Percentiles rank a stretch among this genome's conserved stretches.
Evolutionary conservation across 306 rosid genomes (phyloP).

Genomic region (Luffa aegyptiaca): DNA sequence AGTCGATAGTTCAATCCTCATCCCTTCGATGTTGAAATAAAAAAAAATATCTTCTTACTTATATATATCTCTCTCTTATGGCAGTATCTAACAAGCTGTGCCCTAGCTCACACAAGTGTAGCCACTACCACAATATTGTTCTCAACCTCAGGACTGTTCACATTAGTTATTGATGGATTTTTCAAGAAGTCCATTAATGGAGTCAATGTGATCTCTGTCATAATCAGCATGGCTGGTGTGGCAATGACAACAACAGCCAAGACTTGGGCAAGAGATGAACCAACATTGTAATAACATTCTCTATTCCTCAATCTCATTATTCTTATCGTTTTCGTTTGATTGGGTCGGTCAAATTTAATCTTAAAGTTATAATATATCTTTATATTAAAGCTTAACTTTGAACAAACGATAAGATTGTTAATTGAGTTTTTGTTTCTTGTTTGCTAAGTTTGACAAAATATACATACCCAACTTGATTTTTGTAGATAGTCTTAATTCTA

Average conservation of each 20-base stretch:
- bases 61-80: neutral
- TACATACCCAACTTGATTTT: too few relatives aligned
- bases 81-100: constrained; percentile 89
- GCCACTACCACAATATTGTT: constrained; percentile 88
- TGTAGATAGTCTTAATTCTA: too few relatives aligned
- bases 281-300: constrained; percentile 18
- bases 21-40: too few relatives aligned
- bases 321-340: too few relatives aligned
- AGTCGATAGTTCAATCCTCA: too few relatives aligned
- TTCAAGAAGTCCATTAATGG: constrained; percentile 62
- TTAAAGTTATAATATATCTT: too few relatives aligned
- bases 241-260: constrained; percentile 80
- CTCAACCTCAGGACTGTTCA: constrained; percentile 90
- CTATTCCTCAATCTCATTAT: neutral
- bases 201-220: constrained; percentile 70
- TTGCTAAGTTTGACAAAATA: too few relatives aligned
- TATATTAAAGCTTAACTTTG: neutral
- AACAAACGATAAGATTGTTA: too few relatives aligned
- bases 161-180: constrained; percentile 66
- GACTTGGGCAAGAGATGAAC: constrained; percentile 75
- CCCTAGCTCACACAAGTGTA: constrained; percentile 88
- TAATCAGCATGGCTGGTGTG: constrained; percentile 89
- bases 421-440: too few relatives aligned
- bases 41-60: too few relatives aligned
- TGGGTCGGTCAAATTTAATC: too few relatives aligned